Evolutionary conservation across 176 grass and related monocot species (phyloP), one percentile per base, ranked within the genome.

Genomic region (Oryza glaberrima): DNA sequence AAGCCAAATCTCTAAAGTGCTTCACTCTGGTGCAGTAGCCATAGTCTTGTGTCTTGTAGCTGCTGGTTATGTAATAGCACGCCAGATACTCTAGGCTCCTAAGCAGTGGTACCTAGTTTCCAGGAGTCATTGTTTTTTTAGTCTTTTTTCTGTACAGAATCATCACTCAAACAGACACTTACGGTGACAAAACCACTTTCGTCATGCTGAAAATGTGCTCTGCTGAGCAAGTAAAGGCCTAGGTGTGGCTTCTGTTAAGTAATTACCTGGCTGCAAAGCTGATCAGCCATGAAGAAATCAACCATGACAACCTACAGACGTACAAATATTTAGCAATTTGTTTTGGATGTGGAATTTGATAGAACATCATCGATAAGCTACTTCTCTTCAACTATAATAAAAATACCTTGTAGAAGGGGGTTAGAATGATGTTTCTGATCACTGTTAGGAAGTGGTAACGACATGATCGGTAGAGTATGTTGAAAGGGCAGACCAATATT

Each of bases 211-310:
- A 56, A 81, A 81, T 38, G 38, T n/a, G 34, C 4, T 76, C 78
- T 85, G 58, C 64, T 44, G 71, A 71, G 71, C 52, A 70, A 58
- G 19, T 52, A 68, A 79, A 67, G 54, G 23, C 52, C 25, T 73
- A n/a, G 44, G 77, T 26, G 68, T 38, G 45, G 52, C 69, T 67
- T 79, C 54, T 67, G 15, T 47, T 68, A 63, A 44, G 6, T 86
- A 63, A 67, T 86, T 96, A 96, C 94, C 94, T 96, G 96, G 40
- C 94, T 99, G 78, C 94, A 96, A 82, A 96, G 93, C 74, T 96
- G 96, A 96, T 99, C 97, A 84, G 97, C 97, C 97, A 99, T 96
- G 94, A 99, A 99, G 81, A 96, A 99, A 87, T 99, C 96, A 23
- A 99, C 96, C 96, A 99, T 99, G 68, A 96, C 86, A 78, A 99